phyloP scores from a whole-genome alignment of 148 eudicot species.

The Fagopyrum homotropicum region DNA sequence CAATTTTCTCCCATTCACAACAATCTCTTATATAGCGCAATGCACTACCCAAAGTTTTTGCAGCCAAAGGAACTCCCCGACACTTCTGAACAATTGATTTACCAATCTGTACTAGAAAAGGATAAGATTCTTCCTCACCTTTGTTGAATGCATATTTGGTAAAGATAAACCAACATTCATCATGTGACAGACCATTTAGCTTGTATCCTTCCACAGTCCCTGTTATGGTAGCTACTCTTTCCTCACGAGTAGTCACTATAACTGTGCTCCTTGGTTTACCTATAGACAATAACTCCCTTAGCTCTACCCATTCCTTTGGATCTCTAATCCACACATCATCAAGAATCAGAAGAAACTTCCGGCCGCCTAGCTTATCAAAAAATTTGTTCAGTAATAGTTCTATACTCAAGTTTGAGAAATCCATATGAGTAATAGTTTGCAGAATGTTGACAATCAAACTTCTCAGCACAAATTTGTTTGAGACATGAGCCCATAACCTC shows the following conservation, averaged over 20 bases:
- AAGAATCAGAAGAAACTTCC: slow-evolving; percentile 20
- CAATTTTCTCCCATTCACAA: slow-evolving; percentile 21
- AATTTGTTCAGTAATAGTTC: slow-evolving; percentile 3
- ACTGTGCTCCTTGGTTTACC: slow-evolving; percentile 14
- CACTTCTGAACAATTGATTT: slow-evolving; percentile 24
- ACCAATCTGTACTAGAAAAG: slow-evolving; percentile 16
- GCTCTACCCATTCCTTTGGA: not conserved
- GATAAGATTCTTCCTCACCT: slow-evolving; percentile 12
- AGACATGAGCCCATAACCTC: slow-evolving; percentile 30
- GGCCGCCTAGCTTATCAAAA: not conserved
- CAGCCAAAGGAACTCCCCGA: slow-evolving; percentile 33
- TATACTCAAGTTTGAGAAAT: not conserved
- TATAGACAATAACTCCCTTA: slow-evolving; percentile 9
- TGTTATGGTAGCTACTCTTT: slow-evolving; percentile 13
- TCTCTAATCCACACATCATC: slow-evolving; percentile 30
- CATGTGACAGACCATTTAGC: slow-evolving; percentile 10
- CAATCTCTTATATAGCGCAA: slow-evolving; percentile 15
- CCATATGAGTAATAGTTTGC: not conserved
- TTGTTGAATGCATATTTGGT: slow-evolving; percentile 16
- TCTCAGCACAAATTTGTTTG: slow-evolving; percentile 9
- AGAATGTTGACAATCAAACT: slow-evolving; percentile 13
- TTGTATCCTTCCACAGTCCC: not conserved
- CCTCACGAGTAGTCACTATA: slow-evolving; percentile 22
- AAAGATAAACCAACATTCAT: slow-evolving; percentile 19
- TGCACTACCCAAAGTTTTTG: slow-evolving; percentile 21